Base-by-base conservation (phyloP, 257 asterid genomes). In the Solanum ahanhuiri region DNA sequence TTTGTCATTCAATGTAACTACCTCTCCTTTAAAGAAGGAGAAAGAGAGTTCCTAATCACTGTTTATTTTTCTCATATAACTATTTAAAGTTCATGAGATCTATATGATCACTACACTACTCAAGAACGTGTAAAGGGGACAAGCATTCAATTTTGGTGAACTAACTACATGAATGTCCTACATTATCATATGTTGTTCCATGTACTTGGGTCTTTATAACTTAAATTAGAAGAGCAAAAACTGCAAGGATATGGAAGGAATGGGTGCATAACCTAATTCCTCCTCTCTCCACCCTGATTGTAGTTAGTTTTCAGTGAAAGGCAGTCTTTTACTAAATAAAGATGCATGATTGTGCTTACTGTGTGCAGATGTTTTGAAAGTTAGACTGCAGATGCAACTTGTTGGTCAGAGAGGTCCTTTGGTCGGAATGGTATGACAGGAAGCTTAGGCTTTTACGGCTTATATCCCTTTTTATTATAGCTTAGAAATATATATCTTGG, bases 371-470 rank as follows among this genome's bases (percentile, higher is more conserved):
- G 99, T 96, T 87, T 92, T 96, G 90, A 95, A 96, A 93, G 98
- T 96, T 85, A 92, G 99, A 91, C 93, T 96, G 94, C 99, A 96
- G 92, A 96, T 96, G 99, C 99, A 96, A 89, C 98, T 93, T 83
- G 97, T 96, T 15, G 98, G 98, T 85, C 98, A 93, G 83, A 92
- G 94, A 91, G 99, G 98, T 88, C 97, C 98, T 17, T 92, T 96
- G 91, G 89, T 87, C 86, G 97, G 99, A 92, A 93, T 96, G 96
- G 99, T 96, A 92, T 75, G 93, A 85, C 77, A 86, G 87, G 81
- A 39, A 83, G 85, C 69, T 81, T 45, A 54, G 9, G 33, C 35
- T 45, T 81, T 87, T 20, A 63, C 14, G 72, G 43, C 86, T 23
- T 8, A 28, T 71, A 7, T 39, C 51, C 73, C 15, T 43, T 35